Base-by-base conservation (phyloP, 208 protist species). In the Trypanosoma vivax region DNA sequence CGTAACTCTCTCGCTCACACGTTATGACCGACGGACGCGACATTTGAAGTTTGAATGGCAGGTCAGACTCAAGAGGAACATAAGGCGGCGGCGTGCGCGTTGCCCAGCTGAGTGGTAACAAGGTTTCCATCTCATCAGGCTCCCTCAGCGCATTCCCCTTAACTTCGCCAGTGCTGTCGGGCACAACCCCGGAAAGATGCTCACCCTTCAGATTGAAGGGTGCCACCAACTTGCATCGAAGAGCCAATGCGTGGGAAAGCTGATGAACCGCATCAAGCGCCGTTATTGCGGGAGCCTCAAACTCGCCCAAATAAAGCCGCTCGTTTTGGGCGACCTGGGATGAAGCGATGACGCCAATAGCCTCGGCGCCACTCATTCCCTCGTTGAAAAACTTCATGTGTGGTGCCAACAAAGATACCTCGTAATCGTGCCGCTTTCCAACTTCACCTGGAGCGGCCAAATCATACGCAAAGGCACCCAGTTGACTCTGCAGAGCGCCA, bases 261-360 rank as follows among this genome's bases (percentile, higher is more conserved):
- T 94, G 87, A 38, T 89, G 77, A 23, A 94, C 83, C 0, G 71
- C 73, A 56, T 94, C 87, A 3, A 94, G 23, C 11, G 81, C 87
- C 16, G 79, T 72, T 27, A 88, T 63, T 14, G 70, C 83, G 2
- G 87, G 87, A 1, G 83, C 87, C 71, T 94, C 87, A 47, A 94
- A 91, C 70, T 86, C 70, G 5, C 79, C 78, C 61, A 94, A 47
- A 65, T 88, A 94, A n/a, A 91, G 65, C 10, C 65, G 63, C 3
- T 73, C 66, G 54, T 94, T 82, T 76, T 89, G 76, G 13, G 83
- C 79, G 13, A 94, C 68, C 62, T 89, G 78, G 34, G 78, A 84
- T 31, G 76, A 88, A 50, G 78, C 77, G 38, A 90, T 61, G 24
- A 94, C 29, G 16, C 76, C 82, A 3, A 86, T 70, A 3, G 87